phyloP scores from a whole-genome alignment of 1,139 yeast genomes.

The Suhomyces guaymorum region DNA sequence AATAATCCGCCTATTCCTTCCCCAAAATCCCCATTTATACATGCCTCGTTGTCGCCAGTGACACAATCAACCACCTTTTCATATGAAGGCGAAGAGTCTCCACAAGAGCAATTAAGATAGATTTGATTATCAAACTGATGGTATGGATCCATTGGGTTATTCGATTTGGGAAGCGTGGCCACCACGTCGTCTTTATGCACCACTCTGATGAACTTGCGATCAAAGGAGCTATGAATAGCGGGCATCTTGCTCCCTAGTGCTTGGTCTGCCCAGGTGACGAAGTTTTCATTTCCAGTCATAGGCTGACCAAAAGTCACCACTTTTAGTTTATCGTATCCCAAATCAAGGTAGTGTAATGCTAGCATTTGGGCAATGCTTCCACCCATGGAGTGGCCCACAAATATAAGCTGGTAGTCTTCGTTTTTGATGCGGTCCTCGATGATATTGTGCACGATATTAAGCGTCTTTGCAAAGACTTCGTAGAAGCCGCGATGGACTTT shows the following conservation, averaged over 20 bases:
- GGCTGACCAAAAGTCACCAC: constrained; percentile 57
- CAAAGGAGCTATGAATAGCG: constrained; percentile 23
- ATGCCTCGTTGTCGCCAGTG: constrained; percentile 33
- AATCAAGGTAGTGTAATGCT: constrained; percentile 39
- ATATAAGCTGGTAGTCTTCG: constrained; percentile 35
- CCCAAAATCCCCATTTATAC: constrained; percentile 41
- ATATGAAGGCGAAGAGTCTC: constrained; percentile 25
- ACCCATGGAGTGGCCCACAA: constrained; percentile 56
- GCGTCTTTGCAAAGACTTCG: constrained; percentile 33
- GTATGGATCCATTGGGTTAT: constrained; percentile 30
- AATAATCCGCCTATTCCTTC: constrained; percentile 15
- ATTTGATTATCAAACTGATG: constrained; percentile 47
- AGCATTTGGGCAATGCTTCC: constrained; percentile 49
- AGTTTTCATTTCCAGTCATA: constrained; percentile 44
- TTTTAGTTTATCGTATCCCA: constrained; percentile 34
- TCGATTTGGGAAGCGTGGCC: constrained; percentile 42
- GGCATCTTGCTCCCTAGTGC: constrained; percentile 32
- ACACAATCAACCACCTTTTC: constrained; percentile 37
- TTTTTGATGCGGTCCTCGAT: constrained; percentile 27
- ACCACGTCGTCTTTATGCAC: constrained; percentile 50
- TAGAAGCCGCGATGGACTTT: constrained; percentile 51
- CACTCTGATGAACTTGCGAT: constrained; percentile 40
- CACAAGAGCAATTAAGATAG: constrained; percentile 42
- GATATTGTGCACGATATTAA: constrained; percentile 27
- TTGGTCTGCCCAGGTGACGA: constrained; percentile 41